A percentile compares a stretch with the other conserved stretches of the same genome.
Evolutionary conservation across 495 filamentous ascomycete genomes (phyloP).

Genomic region (Lichina pygmaea): DNA sequence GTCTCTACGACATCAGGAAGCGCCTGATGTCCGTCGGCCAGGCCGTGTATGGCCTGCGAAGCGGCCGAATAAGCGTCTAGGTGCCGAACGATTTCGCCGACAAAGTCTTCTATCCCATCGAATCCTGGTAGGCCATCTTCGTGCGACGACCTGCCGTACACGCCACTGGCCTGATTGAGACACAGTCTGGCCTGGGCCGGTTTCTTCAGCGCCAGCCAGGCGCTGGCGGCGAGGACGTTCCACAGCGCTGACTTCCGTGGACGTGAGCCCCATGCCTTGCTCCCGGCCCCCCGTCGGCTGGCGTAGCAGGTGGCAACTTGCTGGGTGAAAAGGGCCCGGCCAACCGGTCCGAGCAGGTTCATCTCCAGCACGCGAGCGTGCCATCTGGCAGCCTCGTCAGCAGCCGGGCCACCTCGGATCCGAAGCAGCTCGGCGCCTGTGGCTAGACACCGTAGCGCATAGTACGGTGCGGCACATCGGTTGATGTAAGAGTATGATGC

Average conservation of each 20-base stretch:
- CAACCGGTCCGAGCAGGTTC: conserved; percentile 41
- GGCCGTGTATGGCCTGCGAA: conserved; percentile 14
- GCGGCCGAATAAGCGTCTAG: conserved; percentile 24
- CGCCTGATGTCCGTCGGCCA: conserved; percentile 12
- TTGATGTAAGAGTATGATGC: conserved; percentile 80
- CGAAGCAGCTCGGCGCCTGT: conserved; percentile 60
- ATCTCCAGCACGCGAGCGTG: conserved; percentile 54
- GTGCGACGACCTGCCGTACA: conserved; percentile 30
- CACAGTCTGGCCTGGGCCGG: conserved; percentile 40
- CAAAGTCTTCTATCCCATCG: conserved; percentile 28
- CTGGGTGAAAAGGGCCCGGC: conserved; percentile 58
- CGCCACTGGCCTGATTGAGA: conserved; percentile 37
- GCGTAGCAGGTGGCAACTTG: conserved; percentile 63
- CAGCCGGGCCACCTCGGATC: conserved; percentile 45
- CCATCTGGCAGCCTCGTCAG: conserved; percentile 75
- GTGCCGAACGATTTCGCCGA: conserved; percentile 30
- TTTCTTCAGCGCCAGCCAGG: conserved; percentile 51
- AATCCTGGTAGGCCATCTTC: conserved; percentile 25
- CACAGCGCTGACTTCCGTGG: conserved; percentile 71
- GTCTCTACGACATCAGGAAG: conserved; percentile 23
- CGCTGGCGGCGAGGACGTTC: conserved; percentile 57
- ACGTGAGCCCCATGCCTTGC: conserved; percentile 38
- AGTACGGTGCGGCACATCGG: conserved; percentile 46
- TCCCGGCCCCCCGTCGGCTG: conserved; percentile 34
- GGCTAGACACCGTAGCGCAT: conserved; percentile 47